phyloP scores from a whole-genome alignment of 441 rosid genomes.

The Adansonia gregorii region DNA sequence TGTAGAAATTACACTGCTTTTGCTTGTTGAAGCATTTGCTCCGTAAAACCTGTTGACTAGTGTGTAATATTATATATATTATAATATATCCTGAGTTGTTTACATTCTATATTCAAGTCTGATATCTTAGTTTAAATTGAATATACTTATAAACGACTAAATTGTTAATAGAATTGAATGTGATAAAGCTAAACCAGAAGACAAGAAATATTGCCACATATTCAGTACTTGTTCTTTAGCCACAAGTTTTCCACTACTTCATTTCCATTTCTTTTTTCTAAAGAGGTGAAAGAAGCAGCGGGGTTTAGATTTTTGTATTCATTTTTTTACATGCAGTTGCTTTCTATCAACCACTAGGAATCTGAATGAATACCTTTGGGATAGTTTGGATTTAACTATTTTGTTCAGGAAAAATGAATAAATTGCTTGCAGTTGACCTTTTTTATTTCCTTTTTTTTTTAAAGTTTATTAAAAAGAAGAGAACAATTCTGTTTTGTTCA shows the following conservation, averaged over 20 bases:
- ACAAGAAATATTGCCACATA: neutral
- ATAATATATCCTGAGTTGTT: slow-evolving; percentile 1
- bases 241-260: neutral
- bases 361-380: neutral
- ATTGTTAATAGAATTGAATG: neutral
- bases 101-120: neutral
- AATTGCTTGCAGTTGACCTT: neutral
- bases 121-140: neutral
- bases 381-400: neutral
- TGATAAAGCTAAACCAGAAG: neutral
- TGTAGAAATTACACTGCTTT: no score
- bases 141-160: neutral
- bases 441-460: neutral
- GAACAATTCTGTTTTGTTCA: no score
- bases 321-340: neutral
- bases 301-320: slow-evolving; percentile 3
- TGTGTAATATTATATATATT: no score
- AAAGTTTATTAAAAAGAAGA: no score
- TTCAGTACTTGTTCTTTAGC: neutral
- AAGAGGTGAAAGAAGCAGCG: neutral
- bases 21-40: neutral
- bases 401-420: neutral
- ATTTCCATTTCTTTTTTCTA: neutral
- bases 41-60: neutral
- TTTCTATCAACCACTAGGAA: slow-evolving; percentile 1